phyloP scores from a whole-genome alignment of 495 filamentous ascomycete genomes.

The Darksidea phi region DNA sequence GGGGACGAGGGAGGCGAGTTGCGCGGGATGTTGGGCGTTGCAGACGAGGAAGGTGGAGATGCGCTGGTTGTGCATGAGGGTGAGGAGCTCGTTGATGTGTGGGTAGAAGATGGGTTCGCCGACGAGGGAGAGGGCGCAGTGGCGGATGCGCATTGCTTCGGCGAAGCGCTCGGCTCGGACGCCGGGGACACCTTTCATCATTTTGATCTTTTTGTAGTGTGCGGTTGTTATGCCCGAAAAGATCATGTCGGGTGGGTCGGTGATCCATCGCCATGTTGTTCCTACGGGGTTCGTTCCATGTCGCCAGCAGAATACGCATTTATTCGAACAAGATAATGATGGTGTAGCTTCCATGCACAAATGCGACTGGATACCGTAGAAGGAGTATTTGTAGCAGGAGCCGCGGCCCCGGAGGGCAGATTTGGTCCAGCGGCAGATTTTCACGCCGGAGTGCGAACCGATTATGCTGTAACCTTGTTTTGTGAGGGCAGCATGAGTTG shows the following conservation, averaged over 20 bases:
- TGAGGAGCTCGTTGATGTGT: constrained; percentile 87
- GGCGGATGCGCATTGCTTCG: constrained; percentile 87
- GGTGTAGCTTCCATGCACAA: constrained; percentile 98
- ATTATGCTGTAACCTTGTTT: constrained; percentile 97
- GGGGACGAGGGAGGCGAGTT: constrained; percentile 73
- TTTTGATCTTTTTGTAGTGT: constrained; percentile 96
- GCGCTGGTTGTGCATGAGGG: constrained; percentile 75
- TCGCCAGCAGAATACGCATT: constrained; percentile 98
- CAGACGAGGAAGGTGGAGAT: constrained; percentile 95
- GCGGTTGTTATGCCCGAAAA: constrained; percentile 85
- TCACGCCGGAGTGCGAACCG: constrained; percentile 92
- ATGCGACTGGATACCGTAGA: constrained; percentile 94
- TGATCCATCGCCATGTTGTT: constrained; percentile 93
- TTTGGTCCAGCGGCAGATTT: constrained; percentile 98
- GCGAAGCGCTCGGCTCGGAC: constrained; percentile 87
- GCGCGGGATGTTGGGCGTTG: constrained; percentile 96
- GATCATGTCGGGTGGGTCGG: constrained; percentile 84
- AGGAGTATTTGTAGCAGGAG: constrained; percentile 94
- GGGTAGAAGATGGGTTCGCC: constrained; percentile 98
- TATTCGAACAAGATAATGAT: constrained; percentile 92
- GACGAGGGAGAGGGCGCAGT: constrained; percentile 87
- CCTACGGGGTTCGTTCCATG: constrained; percentile 97
- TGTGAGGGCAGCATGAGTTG: constrained; percentile 81
- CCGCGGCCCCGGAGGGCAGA: constrained; percentile 93
- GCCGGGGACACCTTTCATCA: constrained; percentile 89